Base-by-base conservation (phyloP, 176 grass and related monocot genomes). In the Hyparrhenia diplandra region DNA sequence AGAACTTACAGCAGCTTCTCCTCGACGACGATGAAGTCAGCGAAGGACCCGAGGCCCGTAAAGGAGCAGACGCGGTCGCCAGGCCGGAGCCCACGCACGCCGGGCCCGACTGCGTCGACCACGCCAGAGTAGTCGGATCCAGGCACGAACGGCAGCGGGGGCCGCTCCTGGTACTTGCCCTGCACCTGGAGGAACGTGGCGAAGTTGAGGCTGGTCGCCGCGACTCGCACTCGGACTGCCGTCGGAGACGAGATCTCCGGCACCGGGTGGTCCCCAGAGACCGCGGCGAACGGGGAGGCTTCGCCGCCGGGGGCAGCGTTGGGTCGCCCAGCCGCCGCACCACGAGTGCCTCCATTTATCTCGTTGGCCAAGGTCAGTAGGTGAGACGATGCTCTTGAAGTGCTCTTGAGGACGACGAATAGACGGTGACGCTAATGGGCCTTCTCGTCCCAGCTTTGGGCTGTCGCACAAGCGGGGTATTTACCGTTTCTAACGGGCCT, bases 81-180 rank as follows among this genome's bases (percentile, higher is more conserved):
- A 20, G 88, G 69, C 51, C 91, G 84, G 32, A 98, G 59, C 60
- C 41, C 68, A 31, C 77, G 83, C 37, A 94, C 95, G 47, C 30
- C 61, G 69, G 80, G 82, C 5, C 95, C 95, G 42, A 94, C 86
- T 8, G 92, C 88, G 25, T 98, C 90, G n/a, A 98, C 90, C 76
- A 98, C 75, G 8, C 95, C 90, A 2, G 92, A 82, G 84, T 92
- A 98, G 74, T 95, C 95, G 11, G 92, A 98, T 2, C 92, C 95
- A 2, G 90, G 90, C 13, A 98, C 60, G 41, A 91, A 94, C 14
- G 95, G 92, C 25, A 98, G 88, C 4, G 84, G 46, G 27, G 82
- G 88, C 2, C 88, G 93, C 78, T 94, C 95, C 91, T 94, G 92
- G 86, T 98, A 98, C 71, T 89, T 90, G 9, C 92, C 95, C 51